Base-by-base conservation (phyloP, 2,329 filamentous ascomycete species). In the Didymella sp. region DNA sequence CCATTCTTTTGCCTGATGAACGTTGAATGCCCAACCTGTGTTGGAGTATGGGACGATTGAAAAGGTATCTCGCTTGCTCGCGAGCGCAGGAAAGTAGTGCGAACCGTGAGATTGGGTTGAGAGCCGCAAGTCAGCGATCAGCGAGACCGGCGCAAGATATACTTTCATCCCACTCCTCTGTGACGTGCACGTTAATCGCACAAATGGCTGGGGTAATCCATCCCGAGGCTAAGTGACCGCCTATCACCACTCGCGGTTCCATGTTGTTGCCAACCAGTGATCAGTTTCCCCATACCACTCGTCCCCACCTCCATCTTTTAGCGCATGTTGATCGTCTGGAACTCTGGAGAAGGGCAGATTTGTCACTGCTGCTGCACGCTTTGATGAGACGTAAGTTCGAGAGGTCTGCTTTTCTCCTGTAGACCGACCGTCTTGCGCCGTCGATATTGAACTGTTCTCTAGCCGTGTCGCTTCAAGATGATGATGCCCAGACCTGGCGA, bases 291-390 rank as follows among this genome's bases (percentile, higher is more conserved):
- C 43, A 44, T 51, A 52, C 25, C 27, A 25, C 13, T 17, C 11
- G 37, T 55, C 63, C 56, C 61, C 63, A 60, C 57, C 58, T 55
- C 59, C 41, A 50, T 40, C 43, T 37, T 45, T 51, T 64, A 65
- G 59, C 52, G 51, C 30, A 33, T 58, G 59, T 49, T 53, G 63
- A 66, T 63, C 57, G 28, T 38, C 37, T 52, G 24, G 25, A 51
- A 24, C 43, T 31, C 13, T 51, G 37, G 37, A 47, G 24, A 48
- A 40, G 48, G 19, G 24, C 21, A 6, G 1, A 28, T 43, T 27
- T 33, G 43, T 42, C 30, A 37, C 37, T n/a, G 42, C 19, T 27
- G 35, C 45, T 35, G 40, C 45, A 47, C 49, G 28, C 15, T 33
- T 38, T 43, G 21, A 2, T 21, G 25, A 33, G 19, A n/a, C 11